Evolutionary conservation across 495 filamentous ascomycete genomes (phyloP), one percentile per base, ranked within the genome.

Genomic region (Halenospora varia): DNA sequence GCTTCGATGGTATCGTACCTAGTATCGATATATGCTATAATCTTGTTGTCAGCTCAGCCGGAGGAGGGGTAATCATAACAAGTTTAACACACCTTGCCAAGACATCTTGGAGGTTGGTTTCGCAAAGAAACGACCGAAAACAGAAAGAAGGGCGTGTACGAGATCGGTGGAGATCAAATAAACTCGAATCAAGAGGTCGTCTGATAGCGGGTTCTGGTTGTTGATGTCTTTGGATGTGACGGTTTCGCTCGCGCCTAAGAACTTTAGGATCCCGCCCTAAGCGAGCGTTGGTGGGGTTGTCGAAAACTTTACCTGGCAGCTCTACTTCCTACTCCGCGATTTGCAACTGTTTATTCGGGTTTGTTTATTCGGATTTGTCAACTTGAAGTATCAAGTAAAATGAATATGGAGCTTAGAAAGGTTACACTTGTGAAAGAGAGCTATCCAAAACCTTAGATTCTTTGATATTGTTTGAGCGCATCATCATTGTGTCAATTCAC

Each of bases 11-110:
- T n/a, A 55, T 58, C 61, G 57, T 83, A 88, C 85, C 83, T 87
- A 59, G 77, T 73, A 74, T 87, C 84, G 66, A 87, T 76, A 69
- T 87, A 88, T 69, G 77, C 85, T 88, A 66, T 53, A 29, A 57
- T 48, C 19, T 25, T 35, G 29, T 23, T 25, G 62, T 64, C 39
- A 62, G 59, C 56, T 3, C 39, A 51, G 59, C 49, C 54, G 24
- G 40, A 56, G 56, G 57, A 62, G 58, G 62, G 59, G 61, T 59
- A 61, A 55, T 23, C 19, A 3, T 39, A 4, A 22, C 40, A 46
- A 46, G 26, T 54, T 45, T 42, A 62, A 64, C 76, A 61, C 70
- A 86, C 82, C 77, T 76, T 86, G 81, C 81, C 82, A 85, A 66
- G 71, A 73, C 72, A 75, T 75, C 29, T 49, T 73, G 41, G 57